phyloP scores from a whole-genome alignment of 495 filamentous ascomycete genomes.

The Symbiotaphrina buchneri region DNA sequence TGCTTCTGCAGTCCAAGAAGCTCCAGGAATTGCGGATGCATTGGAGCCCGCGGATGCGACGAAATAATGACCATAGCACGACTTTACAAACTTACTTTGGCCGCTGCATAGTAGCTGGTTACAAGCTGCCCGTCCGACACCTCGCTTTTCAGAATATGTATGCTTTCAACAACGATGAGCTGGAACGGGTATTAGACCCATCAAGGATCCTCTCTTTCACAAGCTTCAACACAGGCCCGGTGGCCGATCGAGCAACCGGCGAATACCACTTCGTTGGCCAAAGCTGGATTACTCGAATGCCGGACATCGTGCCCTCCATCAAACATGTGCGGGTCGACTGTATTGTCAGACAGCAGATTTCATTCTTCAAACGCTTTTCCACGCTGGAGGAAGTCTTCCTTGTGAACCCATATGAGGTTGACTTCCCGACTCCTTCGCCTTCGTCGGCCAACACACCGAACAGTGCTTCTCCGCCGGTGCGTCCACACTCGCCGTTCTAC shows the following conservation, averaged over 20 bases:
- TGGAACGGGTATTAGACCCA: conserved; percentile 18
- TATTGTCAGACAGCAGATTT: neutral
- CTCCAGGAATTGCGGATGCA: conserved; percentile 30
- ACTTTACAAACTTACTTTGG: conserved; percentile 32
- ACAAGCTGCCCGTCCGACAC: conserved; percentile 21
- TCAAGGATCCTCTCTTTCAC: conserved; percentile 24
- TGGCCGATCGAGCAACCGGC: conserved; percentile 17
- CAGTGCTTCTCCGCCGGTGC: neutral
- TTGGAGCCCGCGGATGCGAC: conserved; percentile 39
- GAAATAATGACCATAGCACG: conserved; percentile 30
- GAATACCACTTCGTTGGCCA: conserved; percentile 25
- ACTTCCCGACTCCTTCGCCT: neutral
- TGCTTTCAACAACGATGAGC: conserved; percentile 22
- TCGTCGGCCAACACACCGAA: neutral
- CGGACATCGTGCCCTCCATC: conserved; percentile 6
- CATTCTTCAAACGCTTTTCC: neutral
- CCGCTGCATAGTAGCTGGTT: conserved; percentile 20
- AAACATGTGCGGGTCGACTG: conserved; percentile 20
- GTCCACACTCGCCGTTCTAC: conserved; percentile 4
- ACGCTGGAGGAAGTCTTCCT: neutral
- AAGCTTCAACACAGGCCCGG: conserved; percentile 22
- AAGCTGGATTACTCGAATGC: conserved; percentile 19
- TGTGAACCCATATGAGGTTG: neutral
- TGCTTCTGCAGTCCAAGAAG: conserved; percentile 27
- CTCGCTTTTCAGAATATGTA: conserved; percentile 33